Evolutionary conservation across 176 grass and related monocot species (phyloP).

Genomic region (Carex kokanica): DNA sequence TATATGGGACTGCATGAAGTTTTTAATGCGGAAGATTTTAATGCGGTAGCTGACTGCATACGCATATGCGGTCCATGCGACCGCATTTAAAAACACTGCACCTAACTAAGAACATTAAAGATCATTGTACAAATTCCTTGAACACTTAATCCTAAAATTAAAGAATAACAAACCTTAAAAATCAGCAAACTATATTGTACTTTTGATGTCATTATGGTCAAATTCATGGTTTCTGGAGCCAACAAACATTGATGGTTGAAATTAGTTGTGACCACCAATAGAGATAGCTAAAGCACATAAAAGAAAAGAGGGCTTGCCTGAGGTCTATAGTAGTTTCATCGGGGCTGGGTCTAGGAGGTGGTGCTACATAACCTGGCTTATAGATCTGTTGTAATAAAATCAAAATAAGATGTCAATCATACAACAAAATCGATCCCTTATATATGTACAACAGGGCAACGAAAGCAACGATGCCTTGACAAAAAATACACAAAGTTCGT

Average conservation of each 20-base stretch:
- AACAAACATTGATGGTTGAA: background rate
- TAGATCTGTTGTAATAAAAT: constrained; percentile 53
- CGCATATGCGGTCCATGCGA: no score
- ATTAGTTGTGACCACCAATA: constrained; percentile 35
- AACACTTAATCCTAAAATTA: background rate
- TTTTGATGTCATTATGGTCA: background rate
- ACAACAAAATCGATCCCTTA: background rate
- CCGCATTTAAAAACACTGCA: background rate
- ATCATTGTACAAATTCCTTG: background rate
- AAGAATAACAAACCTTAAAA: background rate
- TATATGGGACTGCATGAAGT: no score
- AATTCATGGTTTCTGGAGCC: background rate
- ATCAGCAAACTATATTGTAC: background rate
- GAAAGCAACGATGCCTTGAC: background rate
- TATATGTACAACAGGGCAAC: background rate
- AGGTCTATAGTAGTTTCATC: constrained; percentile 86
- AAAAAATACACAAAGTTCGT: background rate
- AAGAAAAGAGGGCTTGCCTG: constrained; percentile 33
- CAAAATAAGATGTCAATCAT: constrained; percentile 5
- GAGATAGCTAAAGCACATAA: background rate
- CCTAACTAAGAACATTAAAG: background rate
- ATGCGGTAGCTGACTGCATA: no score
- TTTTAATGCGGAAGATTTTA: no score
- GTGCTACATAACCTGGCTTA: constrained; percentile 68
- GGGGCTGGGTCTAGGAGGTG: constrained; percentile 48